Percentiles rank a stretch among this genome's conserved stretches.
Evolutionary conservation across 495 filamentous ascomycete species (phyloP).

Genomic region (Paragyromitra xinjiangensis): DNA sequence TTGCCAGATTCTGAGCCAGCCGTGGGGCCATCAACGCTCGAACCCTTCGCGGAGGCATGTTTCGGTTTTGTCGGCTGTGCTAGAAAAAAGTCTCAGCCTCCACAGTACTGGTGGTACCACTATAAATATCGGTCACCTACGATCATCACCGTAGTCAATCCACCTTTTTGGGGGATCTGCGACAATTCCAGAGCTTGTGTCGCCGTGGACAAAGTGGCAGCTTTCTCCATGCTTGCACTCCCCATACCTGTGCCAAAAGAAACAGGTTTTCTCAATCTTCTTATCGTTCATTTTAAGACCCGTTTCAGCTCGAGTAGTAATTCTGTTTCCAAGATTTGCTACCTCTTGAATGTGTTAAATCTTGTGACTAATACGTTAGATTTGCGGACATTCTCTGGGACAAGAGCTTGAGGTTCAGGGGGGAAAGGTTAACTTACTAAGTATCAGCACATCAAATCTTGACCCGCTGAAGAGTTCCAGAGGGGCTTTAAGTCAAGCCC

Average conservation of each 20-base stretch:
- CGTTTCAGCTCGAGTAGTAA: neutral
- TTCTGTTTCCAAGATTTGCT: neutral
- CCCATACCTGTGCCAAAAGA: conserved; percentile 33
- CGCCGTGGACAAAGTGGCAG: conserved; percentile 33
- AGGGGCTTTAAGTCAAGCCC: neutral
- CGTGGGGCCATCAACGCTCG: neutral
- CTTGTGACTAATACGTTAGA: neutral
- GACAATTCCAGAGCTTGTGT: conserved; percentile 15
- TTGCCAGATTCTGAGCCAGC: conserved; percentile 16
- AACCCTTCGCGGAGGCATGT: neutral
- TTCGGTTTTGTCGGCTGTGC: conserved; percentile 8
- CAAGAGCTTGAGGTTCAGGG: neutral
- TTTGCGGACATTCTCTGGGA: neutral
- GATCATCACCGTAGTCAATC: conserved; percentile 32
- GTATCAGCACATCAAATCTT: neutral
- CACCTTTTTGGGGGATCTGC: conserved; percentile 39
- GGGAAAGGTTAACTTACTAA: conserved; percentile 1
- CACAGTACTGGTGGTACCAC: neutral
- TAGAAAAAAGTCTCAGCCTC: conserved; percentile 20
- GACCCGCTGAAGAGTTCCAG: neutral
- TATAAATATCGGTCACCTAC: conserved; percentile 15
- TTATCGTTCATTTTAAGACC: neutral
- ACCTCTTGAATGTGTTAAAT: neutral
- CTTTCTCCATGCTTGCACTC: conserved; percentile 38
- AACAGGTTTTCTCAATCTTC: conserved; percentile 34